phyloP scores from a whole-genome alignment of 371 early-diverging fungal genomes.

The Rhizopus sp. region DNA sequence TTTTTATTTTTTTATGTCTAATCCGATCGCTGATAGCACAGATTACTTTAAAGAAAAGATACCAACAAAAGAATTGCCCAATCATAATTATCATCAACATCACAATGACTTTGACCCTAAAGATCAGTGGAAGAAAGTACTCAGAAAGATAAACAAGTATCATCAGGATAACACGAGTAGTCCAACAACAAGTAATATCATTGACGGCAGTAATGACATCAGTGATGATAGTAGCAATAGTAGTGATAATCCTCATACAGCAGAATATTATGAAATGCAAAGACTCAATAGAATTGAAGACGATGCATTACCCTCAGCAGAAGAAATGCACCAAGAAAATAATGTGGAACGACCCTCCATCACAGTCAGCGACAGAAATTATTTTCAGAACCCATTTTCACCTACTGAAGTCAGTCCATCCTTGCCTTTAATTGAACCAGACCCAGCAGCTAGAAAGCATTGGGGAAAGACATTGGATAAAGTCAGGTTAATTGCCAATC shows the following conservation, averaged over 20 bases:
- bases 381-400: conserved; percentile 29
- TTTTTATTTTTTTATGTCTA: conserved; percentile 32
- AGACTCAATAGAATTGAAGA: conserved; percentile 6
- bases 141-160: conserved; percentile 7
- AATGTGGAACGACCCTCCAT: not conserved
- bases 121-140: conserved; percentile 34
- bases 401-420: not conserved
- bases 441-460: conserved; percentile 24
- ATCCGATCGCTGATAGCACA: conserved; percentile 40
- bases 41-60: conserved; percentile 35
- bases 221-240: not conserved
- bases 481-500: conserved; percentile 42
- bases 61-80: not conserved
- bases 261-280: not conserved
- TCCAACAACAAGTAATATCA: not conserved
- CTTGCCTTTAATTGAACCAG: not conserved
- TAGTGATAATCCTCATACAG: not conserved
- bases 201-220: not conserved
- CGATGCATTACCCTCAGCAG: conserved; percentile 20
- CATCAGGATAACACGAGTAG: not conserved
- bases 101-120: conserved; percentile 31
- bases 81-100: conserved; percentile 1
- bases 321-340: conserved; percentile 10
- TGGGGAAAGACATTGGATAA: conserved; percentile 52
- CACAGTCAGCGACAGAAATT: conserved; percentile 9